Percentiles rank a stretch among this genome's conserved stretches.
phyloP scores from a whole-genome alignment of 2,329 filamentous ascomycete species.

The Trichoderma polysporum region DNA sequence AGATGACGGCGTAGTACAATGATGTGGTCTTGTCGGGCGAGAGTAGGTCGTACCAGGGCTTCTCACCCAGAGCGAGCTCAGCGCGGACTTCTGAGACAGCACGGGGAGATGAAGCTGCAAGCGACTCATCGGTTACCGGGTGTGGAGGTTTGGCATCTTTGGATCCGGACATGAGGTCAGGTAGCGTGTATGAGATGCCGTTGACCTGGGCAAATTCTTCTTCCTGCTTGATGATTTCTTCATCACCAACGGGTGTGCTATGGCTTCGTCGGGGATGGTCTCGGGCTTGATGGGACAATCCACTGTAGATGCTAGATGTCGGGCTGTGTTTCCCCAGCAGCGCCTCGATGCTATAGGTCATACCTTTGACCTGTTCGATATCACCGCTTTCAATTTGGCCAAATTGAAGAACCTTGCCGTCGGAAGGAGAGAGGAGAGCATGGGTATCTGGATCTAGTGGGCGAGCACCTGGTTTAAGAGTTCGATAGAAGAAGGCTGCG shows the following conservation, averaged over 20 bases:
- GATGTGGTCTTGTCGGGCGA: conserved; percentile 63
- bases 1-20: conserved; percentile 92
- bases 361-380: conserved; percentile 97
- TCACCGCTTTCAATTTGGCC: conserved; percentile 89
- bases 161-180: conserved; percentile 77
- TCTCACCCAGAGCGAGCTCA: conserved; percentile 72
- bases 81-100: conserved; percentile 81
- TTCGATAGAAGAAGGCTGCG: conserved; percentile 95
- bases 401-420: conserved; percentile 88
- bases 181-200: conserved; percentile 91
- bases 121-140: conserved; percentile 72
- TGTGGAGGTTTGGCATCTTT: conserved; percentile 23
- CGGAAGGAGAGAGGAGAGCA: conserved; percentile 81
- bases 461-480: conserved; percentile 81
- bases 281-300: conserved; percentile 26
- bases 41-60: conserved; percentile 69
- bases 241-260: conserved; percentile 46
- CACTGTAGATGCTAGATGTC: conserved; percentile 52
- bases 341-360: conserved; percentile 95
- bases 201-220: conserved; percentile 94
- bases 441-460: conserved; percentile 80
- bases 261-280: conserved; percentile 24
- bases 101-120: conserved; percentile 57
- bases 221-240: conserved; percentile 72
- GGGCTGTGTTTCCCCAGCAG: conserved; percentile 71